A percentile compares a stretch with the other conserved stretches of the same genome.
These are phyloP conservation scores for Saturnispora diversa DNA, from an alignment of 805 yeast species.

Conservation along the genomic window DNA sequence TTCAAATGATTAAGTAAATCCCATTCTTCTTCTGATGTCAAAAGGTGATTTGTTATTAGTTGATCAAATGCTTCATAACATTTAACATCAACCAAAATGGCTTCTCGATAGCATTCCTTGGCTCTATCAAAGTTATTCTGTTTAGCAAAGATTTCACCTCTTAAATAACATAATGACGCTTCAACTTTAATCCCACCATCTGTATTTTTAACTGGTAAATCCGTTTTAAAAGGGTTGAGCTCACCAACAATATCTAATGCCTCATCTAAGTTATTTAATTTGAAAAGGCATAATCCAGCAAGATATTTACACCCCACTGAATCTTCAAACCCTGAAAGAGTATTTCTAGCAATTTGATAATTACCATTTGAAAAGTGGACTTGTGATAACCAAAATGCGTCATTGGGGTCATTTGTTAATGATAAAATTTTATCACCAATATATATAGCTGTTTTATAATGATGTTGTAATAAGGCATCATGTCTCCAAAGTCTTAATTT, in stretches of 20 bases:
- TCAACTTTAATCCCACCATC: conserved; percentile 86
- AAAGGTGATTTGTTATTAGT: conserved; percentile 58
- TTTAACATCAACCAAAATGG: conserved; percentile 78
- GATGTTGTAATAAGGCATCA: conserved; percentile 88
- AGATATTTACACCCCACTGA: conserved; percentile 75
- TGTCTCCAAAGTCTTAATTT: conserved; percentile 85
- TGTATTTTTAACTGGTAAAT: conserved; percentile 33
- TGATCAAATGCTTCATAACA: conserved; percentile 90
- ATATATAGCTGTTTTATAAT: conserved; percentile 80
- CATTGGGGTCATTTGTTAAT: conserved; percentile 79
- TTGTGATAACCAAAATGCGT: conserved; percentile 95
- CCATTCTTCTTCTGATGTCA: conserved; percentile 86
- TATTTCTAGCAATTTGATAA: conserved; percentile 68
- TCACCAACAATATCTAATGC: conserved; percentile 84
- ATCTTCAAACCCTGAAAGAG: conserved; percentile 50
- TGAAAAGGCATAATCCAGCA: conserved; percentile 64
- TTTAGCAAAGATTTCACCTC: conserved; percentile 77
- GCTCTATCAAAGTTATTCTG: conserved; percentile 82
- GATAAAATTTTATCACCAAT: conserved; percentile 86
- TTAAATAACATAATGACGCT: conserved; percentile 74
- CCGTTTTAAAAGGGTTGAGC: conserved; percentile 55
- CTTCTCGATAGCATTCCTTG: conserved; percentile 79
- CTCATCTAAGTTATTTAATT: conserved; percentile 75
- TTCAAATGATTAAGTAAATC: conserved; percentile 56
- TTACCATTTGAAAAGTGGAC: conserved; percentile 71